Conservation (phyloP, 805 yeast species). For the Zygotorulaspora chibaensis region DNA sequence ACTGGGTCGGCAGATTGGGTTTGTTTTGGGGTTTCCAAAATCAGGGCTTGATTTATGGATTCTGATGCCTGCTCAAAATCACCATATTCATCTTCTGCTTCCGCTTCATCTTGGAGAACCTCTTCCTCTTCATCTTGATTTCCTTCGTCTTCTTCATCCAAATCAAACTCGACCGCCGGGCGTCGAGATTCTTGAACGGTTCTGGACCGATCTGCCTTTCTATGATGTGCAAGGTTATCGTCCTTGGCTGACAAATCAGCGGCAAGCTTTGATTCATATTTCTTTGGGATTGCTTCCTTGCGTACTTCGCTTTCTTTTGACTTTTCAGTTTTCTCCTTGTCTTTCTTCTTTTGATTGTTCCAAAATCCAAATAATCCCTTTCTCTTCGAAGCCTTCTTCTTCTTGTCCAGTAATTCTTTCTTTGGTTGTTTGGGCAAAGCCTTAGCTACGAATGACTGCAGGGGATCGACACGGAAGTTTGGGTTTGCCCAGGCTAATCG, state of each 20-base stretch:
- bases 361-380: constrained; percentile 28
- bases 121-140: neutral
- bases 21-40: neutral
- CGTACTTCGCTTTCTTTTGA: neutral
- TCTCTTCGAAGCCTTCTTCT: constrained; percentile 18
- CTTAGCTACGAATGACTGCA: constrained; percentile 27
- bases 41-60: neutral
- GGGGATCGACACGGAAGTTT: constrained; percentile 30
- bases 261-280: neutral
- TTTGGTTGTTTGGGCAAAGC: constrained; percentile 27
- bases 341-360: constrained; percentile 15
- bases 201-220: neutral
- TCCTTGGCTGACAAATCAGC: neutral
- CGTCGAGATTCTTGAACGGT: neutral
- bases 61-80: constrained; percentile 19
- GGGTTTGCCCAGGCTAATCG: constrained; percentile 14
- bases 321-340: neutral
- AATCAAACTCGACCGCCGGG: neutral
- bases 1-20: neutral
- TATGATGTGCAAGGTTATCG: neutral
- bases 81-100: constrained; percentile 23
- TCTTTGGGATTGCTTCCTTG: neutral
- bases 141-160: neutral
- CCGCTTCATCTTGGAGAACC: neutral
- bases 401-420: constrained; percentile 10